Percentiles rank a stretch among this genome's conserved stretches.
Evolutionary conservation across 2,329 filamentous ascomycete species (phyloP).

Genomic region (Penicillium sp.): DNA sequence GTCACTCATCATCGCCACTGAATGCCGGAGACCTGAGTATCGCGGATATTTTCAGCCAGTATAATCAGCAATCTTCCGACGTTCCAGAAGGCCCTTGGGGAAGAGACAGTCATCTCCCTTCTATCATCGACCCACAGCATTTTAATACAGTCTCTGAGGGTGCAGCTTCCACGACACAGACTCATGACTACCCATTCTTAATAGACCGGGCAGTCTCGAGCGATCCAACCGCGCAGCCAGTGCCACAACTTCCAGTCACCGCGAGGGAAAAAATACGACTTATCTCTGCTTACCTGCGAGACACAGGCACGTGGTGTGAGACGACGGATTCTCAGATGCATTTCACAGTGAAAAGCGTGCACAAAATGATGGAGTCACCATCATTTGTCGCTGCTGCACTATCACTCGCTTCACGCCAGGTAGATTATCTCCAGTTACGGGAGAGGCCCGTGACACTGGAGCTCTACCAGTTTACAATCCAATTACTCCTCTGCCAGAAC

Average conservation of each 20-base stretch:
- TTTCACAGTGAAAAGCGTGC: conserved; percentile 13
- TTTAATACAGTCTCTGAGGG: neutral
- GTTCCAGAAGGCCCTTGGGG: neutral
- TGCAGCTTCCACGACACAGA: neutral
- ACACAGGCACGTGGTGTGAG: conserved; percentile 10
- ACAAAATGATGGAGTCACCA: conserved; percentile 12
- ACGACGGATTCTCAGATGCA: conserved; percentile 20
- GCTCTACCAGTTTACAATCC: conserved; percentile 18
- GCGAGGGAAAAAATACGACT: conserved; percentile 9
- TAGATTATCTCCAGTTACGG: conserved; percentile 6
- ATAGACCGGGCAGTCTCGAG: neutral
- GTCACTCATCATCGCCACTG: neutral
- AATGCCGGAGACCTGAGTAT: conserved; percentile 1
- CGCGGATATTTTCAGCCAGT: neutral
- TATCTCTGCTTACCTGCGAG: conserved; percentile 11
- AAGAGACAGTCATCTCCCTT: neutral
- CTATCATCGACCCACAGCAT: neutral
- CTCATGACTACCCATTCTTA: neutral
- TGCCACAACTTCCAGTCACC: conserved; percentile 6
- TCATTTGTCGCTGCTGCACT: conserved; percentile 16
- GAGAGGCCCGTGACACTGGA: conserved; percentile 14
- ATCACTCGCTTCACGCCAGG: conserved; percentile 18
- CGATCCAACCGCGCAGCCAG: neutral
- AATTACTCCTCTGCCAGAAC: conserved; percentile 14
- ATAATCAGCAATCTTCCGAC: neutral